Percentiles rank a stretch among this genome's conserved stretches.
These are phyloP conservation scores for Macrotyloma uniflorum DNA, from an alignment of 306 rosid species.

Conservation along the genomic window DNA sequence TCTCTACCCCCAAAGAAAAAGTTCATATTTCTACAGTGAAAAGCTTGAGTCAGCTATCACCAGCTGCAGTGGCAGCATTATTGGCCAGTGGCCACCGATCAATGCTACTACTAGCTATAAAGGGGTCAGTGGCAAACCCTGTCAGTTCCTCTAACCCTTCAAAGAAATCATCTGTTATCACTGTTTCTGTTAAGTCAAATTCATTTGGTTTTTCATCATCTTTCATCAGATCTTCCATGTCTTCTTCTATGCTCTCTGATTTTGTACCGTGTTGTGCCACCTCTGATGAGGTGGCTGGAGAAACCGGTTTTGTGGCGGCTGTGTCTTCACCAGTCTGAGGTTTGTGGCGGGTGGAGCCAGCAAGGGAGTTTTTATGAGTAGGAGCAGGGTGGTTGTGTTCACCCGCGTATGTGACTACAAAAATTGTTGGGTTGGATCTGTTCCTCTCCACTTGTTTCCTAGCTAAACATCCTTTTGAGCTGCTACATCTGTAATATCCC, in stretches of 20 bases:
- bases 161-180: conserved; percentile 76
- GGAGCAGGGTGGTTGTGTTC: conserved; percentile 98
- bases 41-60: conserved; percentile 51
- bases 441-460: conserved; percentile 94
- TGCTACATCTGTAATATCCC: conserved; percentile 96
- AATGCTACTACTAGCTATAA: conserved; percentile 49
- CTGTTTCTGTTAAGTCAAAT: conserved; percentile 59
- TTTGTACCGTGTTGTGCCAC: conserved; percentile 40
- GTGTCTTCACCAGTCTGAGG: conserved; percentile 46
- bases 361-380: conserved; percentile 91
- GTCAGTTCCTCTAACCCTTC: conserved; percentile 80
- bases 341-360: conserved; percentile 95
- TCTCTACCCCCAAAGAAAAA: not conserved
- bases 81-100: conserved; percentile 50
- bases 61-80: conserved; percentile 53
- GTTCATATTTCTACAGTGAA: conserved; percentile 29
- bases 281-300: conserved; percentile 61
- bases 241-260: conserved; percentile 66
- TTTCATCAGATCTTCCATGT: conserved; percentile 59
- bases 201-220: conserved; percentile 69
- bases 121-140: conserved; percentile 49
- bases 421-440: conserved; percentile 88
- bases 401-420: conserved; percentile 89
- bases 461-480: conserved; percentile 95
- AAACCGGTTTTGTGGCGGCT: conserved; percentile 41